These are phyloP conservation scores for Trichoderma koningiopsis DNA, from an alignment of 2,329 filamentous ascomycete genomes.

Conservation along the genomic window DNA sequence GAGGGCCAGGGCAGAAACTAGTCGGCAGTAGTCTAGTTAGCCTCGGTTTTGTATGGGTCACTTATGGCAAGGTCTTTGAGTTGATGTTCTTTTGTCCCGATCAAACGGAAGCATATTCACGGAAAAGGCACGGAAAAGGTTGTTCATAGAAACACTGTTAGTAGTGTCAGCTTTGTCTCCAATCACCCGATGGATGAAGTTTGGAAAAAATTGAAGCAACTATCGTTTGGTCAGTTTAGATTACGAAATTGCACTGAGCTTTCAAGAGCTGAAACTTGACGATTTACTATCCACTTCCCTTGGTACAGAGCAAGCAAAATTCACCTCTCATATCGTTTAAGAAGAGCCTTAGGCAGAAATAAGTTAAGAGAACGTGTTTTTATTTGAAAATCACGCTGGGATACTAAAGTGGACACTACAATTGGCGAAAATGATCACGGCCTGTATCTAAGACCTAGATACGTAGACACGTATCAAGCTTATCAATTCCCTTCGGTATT, in stretches of 20 bases:
- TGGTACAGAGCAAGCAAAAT: background rate
- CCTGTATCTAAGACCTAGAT: too few species aligned
- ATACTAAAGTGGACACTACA: background rate
- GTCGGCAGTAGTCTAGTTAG: background rate
- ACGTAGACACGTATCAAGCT: background rate
- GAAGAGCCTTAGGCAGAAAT: background rate
- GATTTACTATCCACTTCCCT: background rate
- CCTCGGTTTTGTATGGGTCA: background rate
- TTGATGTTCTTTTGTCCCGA: background rate
- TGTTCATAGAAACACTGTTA: background rate
- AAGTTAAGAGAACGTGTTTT: background rate
- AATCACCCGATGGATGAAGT: background rate
- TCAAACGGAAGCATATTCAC: too few species aligned
- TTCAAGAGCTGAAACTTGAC: background rate
- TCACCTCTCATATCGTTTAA: background rate
- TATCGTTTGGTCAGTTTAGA: background rate
- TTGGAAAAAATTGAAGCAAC: background rate
- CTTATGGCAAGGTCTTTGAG: background rate
- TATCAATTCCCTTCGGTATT: background rate
- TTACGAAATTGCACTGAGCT: background rate
- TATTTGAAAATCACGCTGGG: background rate
- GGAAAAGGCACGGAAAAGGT: slow-evolving; percentile 16
- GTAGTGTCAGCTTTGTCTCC: background rate
- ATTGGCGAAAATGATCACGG: background rate
- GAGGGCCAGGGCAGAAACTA: background rate